Percentiles rank a stretch among this genome's conserved stretches.
These are phyloP conservation scores for Phascolomyces articulosus DNA, from an alignment of 371 early-diverging fungal species.

Conservation along the genomic window DNA sequence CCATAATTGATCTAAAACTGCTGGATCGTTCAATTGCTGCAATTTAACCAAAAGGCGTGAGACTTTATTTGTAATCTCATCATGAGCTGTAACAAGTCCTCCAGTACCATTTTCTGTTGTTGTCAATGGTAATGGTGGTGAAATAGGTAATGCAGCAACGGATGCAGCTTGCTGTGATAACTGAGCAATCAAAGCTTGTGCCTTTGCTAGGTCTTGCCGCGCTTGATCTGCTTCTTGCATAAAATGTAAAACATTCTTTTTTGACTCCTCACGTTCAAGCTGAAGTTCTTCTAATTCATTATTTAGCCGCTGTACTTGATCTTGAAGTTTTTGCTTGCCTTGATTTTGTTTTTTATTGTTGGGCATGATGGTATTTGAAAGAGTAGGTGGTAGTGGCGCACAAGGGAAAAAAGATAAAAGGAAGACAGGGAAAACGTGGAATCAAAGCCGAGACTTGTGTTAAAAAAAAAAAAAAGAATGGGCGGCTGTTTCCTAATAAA, in stretches of 20 bases:
- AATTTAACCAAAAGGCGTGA: not conserved
- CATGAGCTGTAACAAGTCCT: not conserved
- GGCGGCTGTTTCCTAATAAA: too few relatives aligned
- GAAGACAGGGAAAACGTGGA: too few relatives aligned
- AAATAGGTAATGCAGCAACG: not conserved
- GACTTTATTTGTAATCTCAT: not conserved
- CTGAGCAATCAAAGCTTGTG: constrained; percentile 23
- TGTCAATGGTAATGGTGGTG: not conserved
- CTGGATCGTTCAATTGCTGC: not conserved
- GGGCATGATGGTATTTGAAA: too few relatives aligned
- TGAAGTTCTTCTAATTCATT: constrained; percentile 45
- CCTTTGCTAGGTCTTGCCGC: constrained; percentile 26
- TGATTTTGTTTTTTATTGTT: constrained; percentile 4
- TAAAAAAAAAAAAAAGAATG: too few relatives aligned
- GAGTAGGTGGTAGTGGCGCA: too few relatives aligned
- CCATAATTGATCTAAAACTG: not conserved
- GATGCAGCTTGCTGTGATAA: constrained; percentile 10
- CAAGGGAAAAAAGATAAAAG: too few relatives aligned
- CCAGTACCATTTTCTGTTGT: not conserved
- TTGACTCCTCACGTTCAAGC: constrained; percentile 41
- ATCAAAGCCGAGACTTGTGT: too few relatives aligned
- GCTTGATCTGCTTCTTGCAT: constrained; percentile 39
- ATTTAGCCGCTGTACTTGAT: constrained; percentile 26
- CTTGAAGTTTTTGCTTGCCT: constrained; percentile 24
- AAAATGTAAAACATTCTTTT: constrained; percentile 44